Base-by-base conservation (phyloP, 2,329 filamentous ascomycete species). In the Aspergillus sp. region DNA sequence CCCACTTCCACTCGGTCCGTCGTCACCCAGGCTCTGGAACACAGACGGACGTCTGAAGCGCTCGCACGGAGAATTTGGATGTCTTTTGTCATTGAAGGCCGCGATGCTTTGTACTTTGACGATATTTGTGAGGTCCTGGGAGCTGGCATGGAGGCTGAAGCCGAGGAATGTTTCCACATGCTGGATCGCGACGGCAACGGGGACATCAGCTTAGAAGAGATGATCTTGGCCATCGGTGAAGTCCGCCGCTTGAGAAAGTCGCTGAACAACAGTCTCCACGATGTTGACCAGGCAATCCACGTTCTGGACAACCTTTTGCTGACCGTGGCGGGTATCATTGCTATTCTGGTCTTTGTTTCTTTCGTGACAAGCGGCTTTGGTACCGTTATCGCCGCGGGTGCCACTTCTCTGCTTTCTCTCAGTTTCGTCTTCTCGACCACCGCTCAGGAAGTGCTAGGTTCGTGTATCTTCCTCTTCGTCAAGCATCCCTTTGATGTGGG, bases 401-500 rank as follows among this genome's bases (percentile, higher is more conserved):
- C 94, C 64, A 97, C 95, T 1, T 90, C 95, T 0, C 84, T 99
- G 44, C 86, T 99, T 8, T 98, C 94, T 5, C 82, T 98, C n/a
- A 97, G 94, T 3, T 99, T 99, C 79, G 90, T 97, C 68, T 98
- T 99, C 75, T 89, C 93, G 23, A 89, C 90, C 58, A 97, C 93
- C 1, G 89, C 90, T 3, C 93, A 97, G 77, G 95, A 99, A 77
- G 90, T 99, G 64, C 86, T 99, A n/a, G 94, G 94, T 71, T 97
- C 93, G 39, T 98, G 94, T 81, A 96, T 99, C 71, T 99, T 99
- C 81, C 81, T 99, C 1, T 99, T 99, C 71, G 92, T 98, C 81
- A 99, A 99, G 82, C 95, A 99, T 75, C 94, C 95, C 0, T 98
- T 90, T 75, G 95, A 99, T 73, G 92, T 98, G 21, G 93, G 94